phyloP scores from a whole-genome alignment of 495 filamentous ascomycete genomes.

The Penicillium atrosanguineum region DNA sequence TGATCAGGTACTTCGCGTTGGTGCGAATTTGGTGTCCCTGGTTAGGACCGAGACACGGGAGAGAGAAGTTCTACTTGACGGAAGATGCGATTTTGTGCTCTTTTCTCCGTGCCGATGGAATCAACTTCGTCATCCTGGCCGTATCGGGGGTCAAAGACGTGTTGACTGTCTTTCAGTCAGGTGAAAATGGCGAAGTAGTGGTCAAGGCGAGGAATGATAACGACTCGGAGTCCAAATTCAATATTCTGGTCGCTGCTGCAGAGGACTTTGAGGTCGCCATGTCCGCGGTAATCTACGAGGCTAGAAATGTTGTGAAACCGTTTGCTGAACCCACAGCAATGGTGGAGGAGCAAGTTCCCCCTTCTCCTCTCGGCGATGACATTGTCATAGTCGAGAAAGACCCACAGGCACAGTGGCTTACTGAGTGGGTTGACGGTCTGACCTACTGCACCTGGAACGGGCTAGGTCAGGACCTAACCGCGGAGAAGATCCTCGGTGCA shows the following conservation, averaged over 20 bases:
- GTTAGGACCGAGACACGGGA: conserved; percentile 86
- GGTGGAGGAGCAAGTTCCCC: conserved; percentile 12
- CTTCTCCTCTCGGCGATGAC: conserved; percentile 40
- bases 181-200: conserved; percentile 61
- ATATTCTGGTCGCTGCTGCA: conserved; percentile 70
- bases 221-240: conserved; percentile 46
- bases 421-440: conserved; percentile 86
- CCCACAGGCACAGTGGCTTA: conserved; percentile 65
- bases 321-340: conserved; percentile 16
- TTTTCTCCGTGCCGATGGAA: conserved; percentile 71
- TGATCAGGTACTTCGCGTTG: conserved; percentile 68
- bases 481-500: conserved; percentile 73
- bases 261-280: conserved; percentile 73
- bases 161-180: conserved; percentile 66
- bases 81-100: conserved; percentile 80
- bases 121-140: conserved; percentile 77
- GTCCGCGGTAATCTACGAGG: conserved; percentile 81
- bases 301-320: conserved; percentile 63
- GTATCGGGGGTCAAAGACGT: conserved; percentile 75
- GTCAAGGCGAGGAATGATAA: conserved; percentile 74
- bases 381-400: conserved; percentile 43
- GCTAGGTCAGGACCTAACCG: conserved; percentile 76
- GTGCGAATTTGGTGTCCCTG: conserved; percentile 79
- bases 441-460: conserved; percentile 92
- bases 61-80: conserved; percentile 57